Conservation (phyloP, 2,329 filamentous ascomycete genomes). For the Claviceps monticola region DNA sequence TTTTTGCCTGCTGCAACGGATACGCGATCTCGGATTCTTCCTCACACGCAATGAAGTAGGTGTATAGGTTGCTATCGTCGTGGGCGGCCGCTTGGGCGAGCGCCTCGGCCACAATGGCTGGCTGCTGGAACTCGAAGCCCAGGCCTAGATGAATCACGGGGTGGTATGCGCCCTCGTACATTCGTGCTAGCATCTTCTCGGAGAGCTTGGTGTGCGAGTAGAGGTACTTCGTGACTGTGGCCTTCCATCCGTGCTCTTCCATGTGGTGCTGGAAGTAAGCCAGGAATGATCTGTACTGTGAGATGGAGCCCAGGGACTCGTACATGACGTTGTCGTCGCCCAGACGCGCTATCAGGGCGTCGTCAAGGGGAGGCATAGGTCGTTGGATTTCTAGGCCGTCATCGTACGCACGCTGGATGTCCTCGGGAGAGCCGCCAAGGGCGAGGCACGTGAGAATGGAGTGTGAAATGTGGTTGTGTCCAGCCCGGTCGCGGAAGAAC, state of each 20-base stretch:
- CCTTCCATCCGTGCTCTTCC: slow-evolving; percentile 34
- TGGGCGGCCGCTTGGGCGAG: slow-evolving; percentile 51
- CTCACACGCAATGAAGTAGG: slow-evolving; percentile 23
- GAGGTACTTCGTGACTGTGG: slow-evolving; percentile 39
- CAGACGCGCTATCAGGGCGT: slow-evolving; percentile 8
- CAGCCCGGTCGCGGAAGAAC: slow-evolving; percentile 15
- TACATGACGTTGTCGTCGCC: not conserved
- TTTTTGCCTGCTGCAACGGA: not conserved
- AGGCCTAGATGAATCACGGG: slow-evolving; percentile 57
- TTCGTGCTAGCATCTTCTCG: slow-evolving; percentile 41
- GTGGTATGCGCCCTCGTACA: slow-evolving; percentile 41
- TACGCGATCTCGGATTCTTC: not conserved
- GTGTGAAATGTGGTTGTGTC: slow-evolving; percentile 19
- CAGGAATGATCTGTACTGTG: slow-evolving; percentile 44
- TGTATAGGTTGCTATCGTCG: slow-evolving; percentile 16
- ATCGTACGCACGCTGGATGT: slow-evolving; percentile 15
- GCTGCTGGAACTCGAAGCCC: slow-evolving; percentile 53
- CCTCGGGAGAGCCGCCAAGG: slow-evolving; percentile 13
- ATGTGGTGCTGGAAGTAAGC: slow-evolving; percentile 51
- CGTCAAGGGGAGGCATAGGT: slow-evolving; percentile 12
- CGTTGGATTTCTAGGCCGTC: slow-evolving; percentile 14
- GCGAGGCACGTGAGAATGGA: slow-evolving; percentile 15
- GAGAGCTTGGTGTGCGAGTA: slow-evolving; percentile 42
- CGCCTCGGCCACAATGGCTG: slow-evolving; percentile 50
- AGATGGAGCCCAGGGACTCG: slow-evolving; percentile 5